Base-by-base conservation (phyloP, 2,329 filamentous ascomycete species). In the Apiospora aurea region DNA sequence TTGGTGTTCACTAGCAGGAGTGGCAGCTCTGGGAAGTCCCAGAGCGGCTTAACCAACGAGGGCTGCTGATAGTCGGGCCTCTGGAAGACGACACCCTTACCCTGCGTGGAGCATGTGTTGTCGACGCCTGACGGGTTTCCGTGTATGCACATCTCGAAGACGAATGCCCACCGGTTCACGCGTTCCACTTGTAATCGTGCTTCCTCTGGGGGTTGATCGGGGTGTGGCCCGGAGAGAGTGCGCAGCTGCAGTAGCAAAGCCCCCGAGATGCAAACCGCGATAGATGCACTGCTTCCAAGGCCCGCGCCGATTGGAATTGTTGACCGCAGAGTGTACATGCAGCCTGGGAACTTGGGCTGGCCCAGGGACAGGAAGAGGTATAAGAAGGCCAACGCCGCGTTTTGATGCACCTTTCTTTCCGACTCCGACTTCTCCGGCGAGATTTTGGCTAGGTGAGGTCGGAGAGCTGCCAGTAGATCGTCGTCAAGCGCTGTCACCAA, bases 151-250 rank as follows among this genome's bases (percentile, higher is more conserved):
- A 98, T 93, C 82, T 99, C 96, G 34, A 93, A 93, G 0, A 99
- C 96, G 82, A 98, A 98, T 0, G 96, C 95, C 96, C 97, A 99
- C 74, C 93, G 90, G 82, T 99, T 99, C 83, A 99, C 98, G 75
- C 96, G 91, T 84, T 98, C 95, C 43, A 98, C 89, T 80, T 99
- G 96, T 61, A 95, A 83, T 73, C 93, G 91, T n/a, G 94, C 94
- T 83, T 99, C 96, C 71, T 94, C 91, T 0, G 91, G 84, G 4
- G 95, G 94, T 81, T 98, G 96, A 78, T 98, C 96, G 0, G 94
- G 93, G 80, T 98, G 96, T 1, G 96, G 96, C 0, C 95, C 95
- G 1, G 94, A 93, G 7, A 99, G 87, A 2, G 95, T 94, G 69
- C 95, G 92, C 74, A 97, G 92, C 81, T 98, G 96, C 71, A 97